These are phyloP conservation scores for Phytophthora hibernalis DNA, from an alignment of 352 stramenopile species.

Conservation along the genomic window DNA sequence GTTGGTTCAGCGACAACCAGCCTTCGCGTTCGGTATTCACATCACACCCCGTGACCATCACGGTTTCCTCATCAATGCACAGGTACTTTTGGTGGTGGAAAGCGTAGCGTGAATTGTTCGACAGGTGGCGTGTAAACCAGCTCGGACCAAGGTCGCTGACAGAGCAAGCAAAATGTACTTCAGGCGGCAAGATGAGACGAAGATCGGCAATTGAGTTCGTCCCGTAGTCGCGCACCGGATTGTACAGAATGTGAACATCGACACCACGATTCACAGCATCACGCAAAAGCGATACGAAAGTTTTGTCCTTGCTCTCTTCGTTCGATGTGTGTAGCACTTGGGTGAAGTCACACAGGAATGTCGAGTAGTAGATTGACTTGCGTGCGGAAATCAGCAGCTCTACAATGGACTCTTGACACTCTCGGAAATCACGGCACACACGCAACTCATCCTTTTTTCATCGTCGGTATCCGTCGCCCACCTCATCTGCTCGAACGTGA, in stretches of 20 bases:
- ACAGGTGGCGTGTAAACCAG: slow-evolving; percentile 54
- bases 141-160: slow-evolving; percentile 74
- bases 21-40: slow-evolving; percentile 77
- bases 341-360: slow-evolving; percentile 81
- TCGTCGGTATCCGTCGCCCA: slow-evolving; percentile 47
- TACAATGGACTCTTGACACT: slow-evolving; percentile 71
- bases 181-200: slow-evolving; percentile 48
- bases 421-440: slow-evolving; percentile 64
- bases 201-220: slow-evolving; percentile 63
- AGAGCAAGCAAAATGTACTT: slow-evolving; percentile 61
- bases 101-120: slow-evolving; percentile 84
- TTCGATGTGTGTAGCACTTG: slow-evolving; percentile 51
- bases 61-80: slow-evolving; percentile 59
- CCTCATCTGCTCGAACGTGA: slow-evolving; percentile 70
- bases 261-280: slow-evolving; percentile 69
- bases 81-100: slow-evolving; percentile 89
- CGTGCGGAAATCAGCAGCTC: slow-evolving; percentile 58
- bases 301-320: slow-evolving; percentile 42
- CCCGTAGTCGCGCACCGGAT: slow-evolving; percentile 76
- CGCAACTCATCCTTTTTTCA: slow-evolving; percentile 32
- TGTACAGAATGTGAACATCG: slow-evolving; percentile 76
- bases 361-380: slow-evolving; percentile 81
- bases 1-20: slow-evolving; percentile 63
- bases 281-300: slow-evolving; percentile 69
- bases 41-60: slow-evolving; percentile 85